A percentile compares a stretch with the other conserved stretches of the same genome.
Conservation (phyloP, 495 filamentous ascomycete species). For the Hypomontagnella submonticulosa region DNA sequence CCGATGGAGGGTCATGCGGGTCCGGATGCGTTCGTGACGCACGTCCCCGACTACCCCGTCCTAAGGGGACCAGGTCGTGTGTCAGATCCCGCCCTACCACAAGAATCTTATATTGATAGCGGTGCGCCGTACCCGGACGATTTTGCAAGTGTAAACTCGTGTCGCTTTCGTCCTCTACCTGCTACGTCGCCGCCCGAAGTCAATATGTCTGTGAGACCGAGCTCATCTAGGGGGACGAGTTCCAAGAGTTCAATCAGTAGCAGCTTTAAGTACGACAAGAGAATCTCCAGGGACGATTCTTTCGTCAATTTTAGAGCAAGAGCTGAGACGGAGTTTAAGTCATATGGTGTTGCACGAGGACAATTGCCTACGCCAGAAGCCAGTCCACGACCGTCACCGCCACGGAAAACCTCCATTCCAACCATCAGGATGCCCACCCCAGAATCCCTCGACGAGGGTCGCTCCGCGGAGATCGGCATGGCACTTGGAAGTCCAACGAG, state of each 20-base stretch:
- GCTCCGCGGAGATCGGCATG: slow-evolving; percentile 64
- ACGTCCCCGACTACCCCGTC: slow-evolving; percentile 53
- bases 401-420: slow-evolving; percentile 37
- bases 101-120: slow-evolving; percentile 39
- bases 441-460: slow-evolving; percentile 52
- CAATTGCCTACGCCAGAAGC: slow-evolving; percentile 57
- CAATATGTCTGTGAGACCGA: slow-evolving; percentile 55
- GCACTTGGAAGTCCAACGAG: slow-evolving; percentile 65
- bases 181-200: slow-evolving; percentile 48
- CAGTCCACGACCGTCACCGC: slow-evolving; percentile 48
- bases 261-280: slow-evolving; percentile 50
- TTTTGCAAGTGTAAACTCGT: slow-evolving; percentile 46
- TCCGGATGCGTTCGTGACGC: slow-evolving; percentile 48
- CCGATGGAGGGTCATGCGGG: slow-evolving; percentile 37
- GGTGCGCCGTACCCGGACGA: slow-evolving; percentile 27
- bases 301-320: slow-evolving; percentile 46
- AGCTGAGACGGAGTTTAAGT: slow-evolving; percentile 40
- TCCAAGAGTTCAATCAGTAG: slow-evolving; percentile 36
- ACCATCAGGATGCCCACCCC: slow-evolving; percentile 50
- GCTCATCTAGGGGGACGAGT: slow-evolving; percentile 50
- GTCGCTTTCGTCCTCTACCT: slow-evolving; percentile 53
- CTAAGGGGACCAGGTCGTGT: slow-evolving; percentile 55
- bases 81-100: slow-evolving; percentile 56
- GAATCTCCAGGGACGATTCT: slow-evolving; percentile 62
- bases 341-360: slow-evolving; percentile 49